A percentile compares a stretch with the other conserved stretches of the same genome.
Conservation (phyloP, 2,329 filamentous ascomycete species). For the Fusarium musae region DNA sequence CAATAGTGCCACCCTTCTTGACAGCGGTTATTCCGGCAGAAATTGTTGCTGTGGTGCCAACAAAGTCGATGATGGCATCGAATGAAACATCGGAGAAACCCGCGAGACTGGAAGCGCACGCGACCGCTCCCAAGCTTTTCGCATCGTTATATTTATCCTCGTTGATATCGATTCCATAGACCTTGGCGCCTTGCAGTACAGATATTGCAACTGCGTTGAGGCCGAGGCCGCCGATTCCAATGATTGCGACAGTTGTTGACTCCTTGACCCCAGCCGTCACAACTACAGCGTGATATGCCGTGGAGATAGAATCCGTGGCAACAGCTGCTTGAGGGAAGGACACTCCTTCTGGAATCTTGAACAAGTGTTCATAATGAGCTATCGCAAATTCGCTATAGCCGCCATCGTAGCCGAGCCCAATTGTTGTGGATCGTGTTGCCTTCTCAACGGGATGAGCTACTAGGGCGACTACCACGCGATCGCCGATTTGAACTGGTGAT, state of each 20-base stretch:
- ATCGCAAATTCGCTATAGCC: neutral
- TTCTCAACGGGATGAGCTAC: neutral
- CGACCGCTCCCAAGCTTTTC: neutral
- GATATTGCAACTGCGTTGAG: neutral
- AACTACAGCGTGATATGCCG: neutral
- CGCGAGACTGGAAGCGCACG: rapidly evolving
- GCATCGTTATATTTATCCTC: neutral
- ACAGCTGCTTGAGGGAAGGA: neutral
- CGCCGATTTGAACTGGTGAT: neutral
- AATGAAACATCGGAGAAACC: neutral
- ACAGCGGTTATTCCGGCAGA: neutral
- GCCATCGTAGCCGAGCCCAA: neutral
- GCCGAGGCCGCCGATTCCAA: neutral
- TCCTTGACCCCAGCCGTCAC: neutral
- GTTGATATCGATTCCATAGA: neutral
- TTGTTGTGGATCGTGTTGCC: neutral
- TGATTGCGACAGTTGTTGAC: neutral
- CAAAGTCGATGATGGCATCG: neutral
- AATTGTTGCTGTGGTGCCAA: neutral
- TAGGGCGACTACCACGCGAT: neutral
- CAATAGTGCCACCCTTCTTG: neutral
- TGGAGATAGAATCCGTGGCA: neutral
- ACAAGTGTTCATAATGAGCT: neutral
- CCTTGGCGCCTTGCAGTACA: neutral
- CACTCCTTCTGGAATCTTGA: neutral